phyloP scores from a whole-genome alignment of 176 grass and related monocot genomes.

The Oryza glumipatula region DNA sequence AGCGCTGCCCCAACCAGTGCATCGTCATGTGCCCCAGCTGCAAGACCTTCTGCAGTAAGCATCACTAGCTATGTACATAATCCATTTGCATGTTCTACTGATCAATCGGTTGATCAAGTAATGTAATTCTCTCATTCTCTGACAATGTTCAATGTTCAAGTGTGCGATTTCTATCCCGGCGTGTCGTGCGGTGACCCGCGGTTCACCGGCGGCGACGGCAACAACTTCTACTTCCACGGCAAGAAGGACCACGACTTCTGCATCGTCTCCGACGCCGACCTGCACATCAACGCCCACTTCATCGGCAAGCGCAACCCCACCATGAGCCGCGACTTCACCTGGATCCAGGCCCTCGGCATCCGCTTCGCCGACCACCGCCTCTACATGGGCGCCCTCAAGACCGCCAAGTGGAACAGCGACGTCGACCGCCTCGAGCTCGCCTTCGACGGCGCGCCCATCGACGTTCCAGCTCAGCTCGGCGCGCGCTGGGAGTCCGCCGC shows the following conservation, averaged over 20 bases:
- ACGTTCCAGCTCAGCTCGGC: slow-evolving; percentile 1
- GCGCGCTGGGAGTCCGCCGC: slow-evolving; percentile 36
- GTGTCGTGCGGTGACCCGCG: slow-evolving; percentile 45
- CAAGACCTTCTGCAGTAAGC: slow-evolving; percentile 54
- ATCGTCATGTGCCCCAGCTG: slow-evolving; percentile 63
- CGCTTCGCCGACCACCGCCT: slow-evolving; percentile 52
- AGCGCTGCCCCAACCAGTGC: slow-evolving; percentile 50
- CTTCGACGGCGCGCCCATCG: slow-evolving; percentile 36
- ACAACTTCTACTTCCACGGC: slow-evolving; percentile 75
- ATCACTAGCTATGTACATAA: too few species aligned
- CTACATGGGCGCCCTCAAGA: slow-evolving; percentile 45
- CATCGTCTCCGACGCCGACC: slow-evolving; percentile 39
- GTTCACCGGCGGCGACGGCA: slow-evolving; percentile 68
- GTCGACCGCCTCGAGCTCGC: slow-evolving; percentile 36
- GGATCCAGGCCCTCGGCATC: slow-evolving; percentile 66
- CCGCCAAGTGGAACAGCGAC: slow-evolving; percentile 31
- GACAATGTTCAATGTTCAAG: background rate
- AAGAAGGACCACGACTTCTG: slow-evolving; percentile 53
- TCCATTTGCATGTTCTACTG: too few species aligned
- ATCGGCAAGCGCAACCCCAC: slow-evolving; percentile 57
- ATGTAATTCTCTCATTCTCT: too few species aligned
- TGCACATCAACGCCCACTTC: slow-evolving; percentile 69
- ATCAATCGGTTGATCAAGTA: too few species aligned
- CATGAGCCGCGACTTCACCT: slow-evolving; percentile 57
- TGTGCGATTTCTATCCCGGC: slow-evolving; percentile 19